Conservation (phyloP, 495 filamentous ascomycete genomes). For the Annulohypoxylon maeteangense region DNA sequence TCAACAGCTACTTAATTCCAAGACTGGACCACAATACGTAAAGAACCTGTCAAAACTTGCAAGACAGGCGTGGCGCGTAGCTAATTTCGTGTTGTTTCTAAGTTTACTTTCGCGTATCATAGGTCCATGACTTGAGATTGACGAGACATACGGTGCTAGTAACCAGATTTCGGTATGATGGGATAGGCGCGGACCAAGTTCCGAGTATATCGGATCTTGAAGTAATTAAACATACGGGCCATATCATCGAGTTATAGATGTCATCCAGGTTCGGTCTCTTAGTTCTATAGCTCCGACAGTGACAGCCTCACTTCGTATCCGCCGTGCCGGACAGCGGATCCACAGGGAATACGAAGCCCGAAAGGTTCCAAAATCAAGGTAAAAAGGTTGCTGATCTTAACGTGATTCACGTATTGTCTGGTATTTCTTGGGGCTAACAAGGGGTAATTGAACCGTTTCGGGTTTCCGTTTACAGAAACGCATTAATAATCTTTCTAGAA, state of each 20-base stretch:
- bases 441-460: slow-evolving; percentile 20
- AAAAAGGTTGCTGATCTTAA: slow-evolving; percentile 30
- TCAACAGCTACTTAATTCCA: not conserved
- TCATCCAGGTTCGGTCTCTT: not conserved
- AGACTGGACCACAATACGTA: not conserved
- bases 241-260: not conserved
- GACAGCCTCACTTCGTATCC: slow-evolving; percentile 33
- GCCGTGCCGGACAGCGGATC: slow-evolving; percentile 30
- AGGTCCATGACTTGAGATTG: not conserved
- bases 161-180: not conserved
- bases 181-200: not conserved
- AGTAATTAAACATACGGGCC: slow-evolving; percentile 14
- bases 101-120: slow-evolving; percentile 1
- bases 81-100: not conserved
- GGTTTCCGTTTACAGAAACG: not conserved
- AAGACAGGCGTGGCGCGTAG: not conserved
- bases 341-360: slow-evolving; percentile 36
- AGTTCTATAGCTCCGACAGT: slow-evolving; percentile 4
- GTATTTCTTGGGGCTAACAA: slow-evolving; percentile 10
- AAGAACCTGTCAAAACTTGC: not conserved
- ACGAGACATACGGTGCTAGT: not conserved
- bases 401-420: slow-evolving; percentile 33
- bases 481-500: slow-evolving; percentile 7
- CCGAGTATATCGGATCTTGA: not conserved
- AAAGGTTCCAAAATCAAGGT: slow-evolving; percentile 23